Evolutionary conservation across 2,329 filamentous ascomycete genomes (phyloP).

Genomic region (Teratosphaeria zuluensis): DNA sequence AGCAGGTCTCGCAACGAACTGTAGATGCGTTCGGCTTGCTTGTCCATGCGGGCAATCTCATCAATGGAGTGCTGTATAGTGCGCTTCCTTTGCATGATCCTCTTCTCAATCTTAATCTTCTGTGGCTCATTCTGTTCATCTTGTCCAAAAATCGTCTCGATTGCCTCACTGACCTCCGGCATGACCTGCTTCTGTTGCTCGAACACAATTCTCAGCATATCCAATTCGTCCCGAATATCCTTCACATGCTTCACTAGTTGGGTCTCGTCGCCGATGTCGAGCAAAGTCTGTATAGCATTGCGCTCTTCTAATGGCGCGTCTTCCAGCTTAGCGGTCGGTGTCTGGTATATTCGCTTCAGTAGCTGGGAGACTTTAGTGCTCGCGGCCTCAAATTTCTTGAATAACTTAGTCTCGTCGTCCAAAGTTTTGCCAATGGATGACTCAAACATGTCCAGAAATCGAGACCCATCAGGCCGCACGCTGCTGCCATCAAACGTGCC

Average conservation of each 20-base stretch:
- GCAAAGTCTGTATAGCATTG: slow-evolving; percentile 45
- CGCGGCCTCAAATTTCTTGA: slow-evolving; percentile 49
- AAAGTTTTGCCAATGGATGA: slow-evolving; percentile 47
- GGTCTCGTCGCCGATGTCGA: slow-evolving; percentile 53
- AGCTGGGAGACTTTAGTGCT: slow-evolving; percentile 43
- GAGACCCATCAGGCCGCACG: slow-evolving; percentile 49
- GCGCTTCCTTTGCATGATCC: slow-evolving; percentile 48
- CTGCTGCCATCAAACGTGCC: slow-evolving; percentile 44
- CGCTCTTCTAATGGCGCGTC: slow-evolving; percentile 18
- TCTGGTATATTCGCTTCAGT: slow-evolving; percentile 34
- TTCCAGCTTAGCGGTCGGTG: slow-evolving; percentile 12
- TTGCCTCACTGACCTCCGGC: slow-evolving; percentile 36
- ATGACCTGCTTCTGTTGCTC: slow-evolving; percentile 41
- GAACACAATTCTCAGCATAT: slow-evolving; percentile 49
- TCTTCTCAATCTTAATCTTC: slow-evolving; percentile 40
- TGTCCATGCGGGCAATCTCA: slow-evolving; percentile 55
- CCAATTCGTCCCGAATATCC: slow-evolving; percentile 58
- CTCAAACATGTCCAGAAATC: slow-evolving; percentile 61
- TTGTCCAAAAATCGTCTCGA: slow-evolving; percentile 30
- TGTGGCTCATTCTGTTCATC: slow-evolving; percentile 20
- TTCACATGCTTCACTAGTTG: slow-evolving; percentile 54
- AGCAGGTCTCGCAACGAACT: slow-evolving; percentile 52
- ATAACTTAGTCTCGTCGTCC: slow-evolving; percentile 38
- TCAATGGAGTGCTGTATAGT: slow-evolving; percentile 38
- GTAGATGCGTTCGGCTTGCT: slow-evolving; percentile 52